phyloP scores from a whole-genome alignment of 805 yeast genomes.

The Starmerella floris region DNA sequence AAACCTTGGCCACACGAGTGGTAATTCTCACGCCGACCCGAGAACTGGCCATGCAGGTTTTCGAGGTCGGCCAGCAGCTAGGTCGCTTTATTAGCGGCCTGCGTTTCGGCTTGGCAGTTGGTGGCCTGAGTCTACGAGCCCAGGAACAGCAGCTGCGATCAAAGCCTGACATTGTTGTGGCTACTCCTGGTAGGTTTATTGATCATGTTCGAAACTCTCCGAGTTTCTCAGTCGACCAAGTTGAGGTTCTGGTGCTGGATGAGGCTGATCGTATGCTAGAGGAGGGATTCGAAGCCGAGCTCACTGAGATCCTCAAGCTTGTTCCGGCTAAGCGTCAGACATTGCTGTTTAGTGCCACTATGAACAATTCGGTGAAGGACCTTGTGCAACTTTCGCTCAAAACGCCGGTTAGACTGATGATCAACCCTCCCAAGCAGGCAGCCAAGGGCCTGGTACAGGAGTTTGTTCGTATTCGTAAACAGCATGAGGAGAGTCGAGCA shows the following conservation, averaged over 20 bases:
- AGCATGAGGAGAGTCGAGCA: slow-evolving; percentile 55
- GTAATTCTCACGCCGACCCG: slow-evolving; percentile 90
- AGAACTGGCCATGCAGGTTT: slow-evolving; percentile 92
- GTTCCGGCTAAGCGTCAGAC: slow-evolving; percentile 91
- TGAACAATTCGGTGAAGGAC: slow-evolving; percentile 85
- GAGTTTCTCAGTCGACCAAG: slow-evolving; percentile 75
- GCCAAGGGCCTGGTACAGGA: slow-evolving; percentile 86
- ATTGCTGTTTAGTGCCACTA: slow-evolving; percentile 88
- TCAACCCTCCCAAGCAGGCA: slow-evolving; percentile 90
- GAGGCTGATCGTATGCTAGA: slow-evolving; percentile 99
- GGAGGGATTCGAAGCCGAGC: slow-evolving; percentile 94
- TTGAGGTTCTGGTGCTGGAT: slow-evolving; percentile 85
- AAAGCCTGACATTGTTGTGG: slow-evolving; percentile 91
- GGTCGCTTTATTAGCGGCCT: slow-evolving; percentile 63
- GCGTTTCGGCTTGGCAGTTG: slow-evolving; percentile 90
- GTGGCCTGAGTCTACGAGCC: slow-evolving; percentile 88
- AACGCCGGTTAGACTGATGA: slow-evolving; percentile 88
- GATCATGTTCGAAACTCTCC: slow-evolving; percentile 95
- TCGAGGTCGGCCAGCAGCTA: slow-evolving; percentile 80
- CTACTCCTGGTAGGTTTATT: slow-evolving; percentile 97
- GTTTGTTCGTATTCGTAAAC: slow-evolving; percentile 82
- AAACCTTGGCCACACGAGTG: slow-evolving; percentile 78
- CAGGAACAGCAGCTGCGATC: slow-evolving; percentile 89
- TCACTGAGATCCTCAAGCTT: slow-evolving; percentile 75
- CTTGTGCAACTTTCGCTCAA: slow-evolving; percentile 76